Evolutionary conservation across 2,329 filamentous ascomycete species (phyloP).

Genomic region (Parastagonospora nodorum): DNA sequence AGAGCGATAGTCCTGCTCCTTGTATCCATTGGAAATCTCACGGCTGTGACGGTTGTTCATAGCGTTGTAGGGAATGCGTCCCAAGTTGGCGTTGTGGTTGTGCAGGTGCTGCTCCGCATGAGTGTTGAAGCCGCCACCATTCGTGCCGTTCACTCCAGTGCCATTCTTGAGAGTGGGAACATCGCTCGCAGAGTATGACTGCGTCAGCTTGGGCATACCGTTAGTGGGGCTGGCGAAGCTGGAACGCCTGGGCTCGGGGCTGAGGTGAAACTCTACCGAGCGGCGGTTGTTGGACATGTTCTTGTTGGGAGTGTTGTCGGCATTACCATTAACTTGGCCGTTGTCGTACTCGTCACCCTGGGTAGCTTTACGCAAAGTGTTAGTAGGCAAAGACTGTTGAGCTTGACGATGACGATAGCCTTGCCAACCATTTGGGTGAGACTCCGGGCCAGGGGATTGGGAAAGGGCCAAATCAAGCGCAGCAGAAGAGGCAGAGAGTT

Average conservation of each 20-base stretch:
- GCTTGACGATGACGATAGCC: slow-evolving; percentile 70
- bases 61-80: slow-evolving; percentile 73
- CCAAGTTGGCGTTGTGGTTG: slow-evolving; percentile 80
- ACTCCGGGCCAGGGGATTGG: slow-evolving; percentile 67
- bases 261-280: slow-evolving; percentile 54
- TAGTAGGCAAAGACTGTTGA: slow-evolving; percentile 64
- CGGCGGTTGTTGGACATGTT: slow-evolving; percentile 49
- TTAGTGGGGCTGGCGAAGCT: slow-evolving; percentile 60
- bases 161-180: slow-evolving; percentile 81
- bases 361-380: slow-evolving; percentile 52
- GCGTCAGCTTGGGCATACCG: slow-evolving; percentile 75
- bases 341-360: slow-evolving; percentile 45
- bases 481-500: slow-evolving; percentile 81
- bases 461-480: slow-evolving; percentile 79
- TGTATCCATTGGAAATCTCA: slow-evolving; percentile 63
- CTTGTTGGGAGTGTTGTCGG: slow-evolving; percentile 50
- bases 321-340: slow-evolving; percentile 42
- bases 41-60: slow-evolving; percentile 73
- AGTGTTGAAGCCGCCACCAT: slow-evolving; percentile 48
- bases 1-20: slow-evolving; percentile 60
- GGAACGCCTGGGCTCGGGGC: slow-evolving; percentile 51
- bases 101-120: slow-evolving; percentile 64
- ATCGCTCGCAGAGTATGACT: slow-evolving; percentile 89
- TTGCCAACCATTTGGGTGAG: slow-evolving; percentile 60
- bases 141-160: slow-evolving; percentile 53